These are phyloP conservation scores for Cymbopogon citratus DNA, from an alignment of 176 grass and related monocot genomes.

Conservation along the genomic window DNA sequence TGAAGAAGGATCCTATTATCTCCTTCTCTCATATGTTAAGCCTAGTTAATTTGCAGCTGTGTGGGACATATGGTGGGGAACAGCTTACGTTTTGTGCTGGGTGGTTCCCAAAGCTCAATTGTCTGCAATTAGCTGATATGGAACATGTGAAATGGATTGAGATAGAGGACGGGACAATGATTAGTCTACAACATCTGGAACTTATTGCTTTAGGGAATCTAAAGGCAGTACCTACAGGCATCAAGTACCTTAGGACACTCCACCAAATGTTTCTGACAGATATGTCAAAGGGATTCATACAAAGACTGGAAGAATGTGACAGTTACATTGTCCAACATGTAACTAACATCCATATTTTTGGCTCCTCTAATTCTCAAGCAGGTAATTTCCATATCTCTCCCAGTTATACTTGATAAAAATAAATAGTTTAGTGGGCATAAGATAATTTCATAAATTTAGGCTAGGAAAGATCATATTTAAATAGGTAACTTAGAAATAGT, in stretches of 20 bases:
- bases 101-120: slow-evolving; percentile 43
- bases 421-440: neutral
- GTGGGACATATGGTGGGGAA: slow-evolving; percentile 18
- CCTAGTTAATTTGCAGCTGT: slow-evolving; percentile 18
- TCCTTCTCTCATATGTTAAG: slow-evolving; percentile 39
- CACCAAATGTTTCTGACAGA: slow-evolving; percentile 22
- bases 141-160: slow-evolving; percentile 26
- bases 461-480: neutral
- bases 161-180: slow-evolving; percentile 41
- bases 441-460: neutral
- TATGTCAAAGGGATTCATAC: slow-evolving; percentile 18
- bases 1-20: slow-evolving; percentile 38
- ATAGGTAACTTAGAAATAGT: neutral
- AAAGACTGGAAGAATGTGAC: slow-evolving; percentile 16
- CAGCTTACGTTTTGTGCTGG: slow-evolving; percentile 13
- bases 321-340: slow-evolving; percentile 29
- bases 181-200: neutral
- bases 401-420: neutral
- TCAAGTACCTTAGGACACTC: slow-evolving; percentile 28
- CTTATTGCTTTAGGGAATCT: slow-evolving; percentile 21
- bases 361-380: slow-evolving; percentile 9
- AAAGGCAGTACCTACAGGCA: slow-evolving; percentile 24
- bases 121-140: slow-evolving; percentile 25
- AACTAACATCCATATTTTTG: slow-evolving; percentile 21
- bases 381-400: slow-evolving; percentile 14